Evolutionary conservation across 2,329 filamentous ascomycete species (phyloP).

Genomic region (Pestalotiopsis sp.): DNA sequence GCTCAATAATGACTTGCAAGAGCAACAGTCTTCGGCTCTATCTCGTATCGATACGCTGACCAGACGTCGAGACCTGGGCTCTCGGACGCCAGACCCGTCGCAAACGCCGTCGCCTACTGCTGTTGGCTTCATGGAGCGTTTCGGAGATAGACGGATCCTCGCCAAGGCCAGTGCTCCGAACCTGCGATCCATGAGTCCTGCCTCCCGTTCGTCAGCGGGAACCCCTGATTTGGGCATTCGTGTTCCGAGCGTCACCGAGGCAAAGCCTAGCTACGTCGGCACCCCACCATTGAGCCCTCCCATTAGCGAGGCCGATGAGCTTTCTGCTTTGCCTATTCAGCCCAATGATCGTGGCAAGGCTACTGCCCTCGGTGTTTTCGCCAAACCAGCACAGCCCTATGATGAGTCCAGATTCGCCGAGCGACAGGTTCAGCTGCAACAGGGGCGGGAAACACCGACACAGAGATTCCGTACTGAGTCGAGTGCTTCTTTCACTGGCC

Average conservation of each 20-base stretch:
- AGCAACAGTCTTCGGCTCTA: slow-evolving; percentile 76
- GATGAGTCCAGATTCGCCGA: slow-evolving; percentile 86
- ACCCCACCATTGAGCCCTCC: slow-evolving; percentile 67
- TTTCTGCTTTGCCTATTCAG: slow-evolving; percentile 65
- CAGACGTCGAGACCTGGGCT: slow-evolving; percentile 58
- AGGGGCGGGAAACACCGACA: slow-evolving; percentile 68
- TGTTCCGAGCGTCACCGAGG: slow-evolving; percentile 38
- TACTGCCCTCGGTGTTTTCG: slow-evolving; percentile 42
- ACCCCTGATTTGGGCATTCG: slow-evolving; percentile 37
- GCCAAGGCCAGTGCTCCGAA: slow-evolving; percentile 70
- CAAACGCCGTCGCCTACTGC: slow-evolving; percentile 50
- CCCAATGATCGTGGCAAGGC: slow-evolving; percentile 66
- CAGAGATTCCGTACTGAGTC: slow-evolving; percentile 49
- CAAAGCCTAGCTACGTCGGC: slow-evolving; percentile 38
- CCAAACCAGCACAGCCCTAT: slow-evolving; percentile 75
- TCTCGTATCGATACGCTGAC: slow-evolving; percentile 81
- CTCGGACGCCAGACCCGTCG: slow-evolving; percentile 53
- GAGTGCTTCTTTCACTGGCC: slow-evolving; percentile 40
- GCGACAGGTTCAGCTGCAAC: slow-evolving; percentile 79
- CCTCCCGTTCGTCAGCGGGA: slow-evolving; percentile 38
- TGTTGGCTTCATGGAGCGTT: slow-evolving; percentile 48
- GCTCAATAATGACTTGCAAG: slow-evolving; percentile 76
- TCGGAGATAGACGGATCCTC: slow-evolving; percentile 48
- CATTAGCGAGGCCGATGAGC: slow-evolving; percentile 73
- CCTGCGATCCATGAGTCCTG: slow-evolving; percentile 60